These are phyloP conservation scores for Eremothecium sinecaudum DNA, from an alignment of 1,139 yeast species.

Conservation along the genomic window DNA sequence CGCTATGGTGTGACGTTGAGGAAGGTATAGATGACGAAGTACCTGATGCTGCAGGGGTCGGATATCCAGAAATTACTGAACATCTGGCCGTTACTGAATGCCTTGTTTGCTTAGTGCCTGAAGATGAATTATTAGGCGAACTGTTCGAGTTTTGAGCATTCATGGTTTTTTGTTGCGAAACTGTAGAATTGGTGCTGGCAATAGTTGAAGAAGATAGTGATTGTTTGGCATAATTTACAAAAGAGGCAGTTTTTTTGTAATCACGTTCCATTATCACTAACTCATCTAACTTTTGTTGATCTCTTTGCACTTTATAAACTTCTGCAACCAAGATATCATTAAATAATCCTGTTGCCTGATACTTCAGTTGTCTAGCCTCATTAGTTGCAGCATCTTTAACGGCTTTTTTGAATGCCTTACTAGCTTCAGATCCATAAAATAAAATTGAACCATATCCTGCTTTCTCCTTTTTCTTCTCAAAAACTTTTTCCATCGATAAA, in stretches of 20 bases:
- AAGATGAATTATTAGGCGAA: neutral
- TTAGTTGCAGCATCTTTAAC: slow-evolving; percentile 36
- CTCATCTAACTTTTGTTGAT: slow-evolving; percentile 37
- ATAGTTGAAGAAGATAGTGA: slow-evolving; percentile 4
- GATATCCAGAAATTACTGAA: slow-evolving; percentile 19
- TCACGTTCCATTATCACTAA: slow-evolving; percentile 35
- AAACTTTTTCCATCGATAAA: slow-evolving; percentile 12
- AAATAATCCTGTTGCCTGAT: slow-evolving; percentile 36
- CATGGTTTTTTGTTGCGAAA: slow-evolving; percentile 5
- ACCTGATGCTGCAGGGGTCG: slow-evolving; percentile 1
- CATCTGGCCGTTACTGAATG: slow-evolving; percentile 9
- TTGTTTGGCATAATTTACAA: neutral
- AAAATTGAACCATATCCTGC: slow-evolving; percentile 21
- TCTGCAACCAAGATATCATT: slow-evolving; percentile 39
- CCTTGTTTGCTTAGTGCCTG: neutral
- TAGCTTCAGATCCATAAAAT: slow-evolving; percentile 17
- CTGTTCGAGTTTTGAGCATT: neutral
- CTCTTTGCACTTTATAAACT: slow-evolving; percentile 43
- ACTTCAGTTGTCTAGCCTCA: slow-evolving; percentile 35
- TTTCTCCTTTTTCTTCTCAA: slow-evolving; percentile 13
- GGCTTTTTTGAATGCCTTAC: slow-evolving; percentile 16
- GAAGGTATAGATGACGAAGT: neutral
- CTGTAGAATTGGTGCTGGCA: neutral
- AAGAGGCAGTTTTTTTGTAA: slow-evolving; percentile 7
- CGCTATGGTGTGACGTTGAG: slow-evolving; percentile 13